Evolutionary conservation across 169 alveolate species (phyloP), one percentile per base, ranked within the genome.

Genomic region (Plasmodium adleri): DNA sequence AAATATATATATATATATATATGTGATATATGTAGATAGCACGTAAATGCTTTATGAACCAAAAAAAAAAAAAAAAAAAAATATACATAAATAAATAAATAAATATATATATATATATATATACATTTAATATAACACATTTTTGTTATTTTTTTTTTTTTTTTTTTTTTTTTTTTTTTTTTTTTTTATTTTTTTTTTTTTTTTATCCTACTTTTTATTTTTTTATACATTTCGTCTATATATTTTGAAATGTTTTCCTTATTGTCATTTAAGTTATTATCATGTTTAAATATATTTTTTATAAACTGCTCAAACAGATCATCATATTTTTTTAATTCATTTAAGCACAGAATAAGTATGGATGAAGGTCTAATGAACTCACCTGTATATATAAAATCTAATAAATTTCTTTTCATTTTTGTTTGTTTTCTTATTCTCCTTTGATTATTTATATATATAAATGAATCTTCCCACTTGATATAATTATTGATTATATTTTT

Each of bases 371-470:
- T 59, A 17, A 83, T 60, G 2, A 83, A 83, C 13, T 83, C 91
- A 56, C 74, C 73, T 9, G 91, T 85, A 26, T 83, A 71, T 3
- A 70, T 12, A 20, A 83, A 83, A 58, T 83, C 91, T n/a, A 68
- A 71, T 39, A 73, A 24, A 22, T n/a, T 17, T 1, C 13, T 72
- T 8, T 62, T 67, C 15, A 10, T n/a, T 83, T 83, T 83, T 17
- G 70, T 83, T 70, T 83, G 47, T 22, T 68, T 58, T 32, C 91
- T 15, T 22, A 83, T 83, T 68, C 85, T 83, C 15, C 91, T 83
- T 58, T 83, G 83, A 63, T 60, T 83, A 50, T 83, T 83, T 83
- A 70, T 71, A 22, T 83, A 47, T 58, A 83, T 83, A 15, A 58
- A 49, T 54, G 17, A 28, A 83, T 83, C 68, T 83, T 83, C 91